Conservation (phyloP, 2,329 filamentous ascomycete species). For the Berkeleyomyces rouxiae region DNA sequence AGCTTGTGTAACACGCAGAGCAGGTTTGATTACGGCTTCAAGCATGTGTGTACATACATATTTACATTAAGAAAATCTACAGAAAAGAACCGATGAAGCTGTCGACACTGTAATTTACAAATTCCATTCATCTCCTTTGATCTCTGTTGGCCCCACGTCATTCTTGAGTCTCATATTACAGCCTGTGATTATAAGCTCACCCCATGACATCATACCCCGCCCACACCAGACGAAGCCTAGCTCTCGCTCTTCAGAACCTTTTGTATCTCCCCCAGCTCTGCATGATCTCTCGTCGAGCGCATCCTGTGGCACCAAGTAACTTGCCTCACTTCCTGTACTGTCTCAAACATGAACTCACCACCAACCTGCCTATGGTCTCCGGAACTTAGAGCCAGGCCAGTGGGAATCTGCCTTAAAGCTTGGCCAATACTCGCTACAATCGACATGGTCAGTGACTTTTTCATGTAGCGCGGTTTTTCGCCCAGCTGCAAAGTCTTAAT, state of each 20-base stretch:
- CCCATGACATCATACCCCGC: background rate
- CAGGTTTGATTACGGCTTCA: background rate
- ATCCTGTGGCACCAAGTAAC: slow-evolving; percentile 73
- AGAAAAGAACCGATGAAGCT: too few relatives aligned
- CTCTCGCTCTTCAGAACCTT: background rate
- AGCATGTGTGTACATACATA: background rate
- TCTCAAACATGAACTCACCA: slow-evolving; percentile 63
- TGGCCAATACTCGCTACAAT: slow-evolving; percentile 39
- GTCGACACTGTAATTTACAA: too few relatives aligned
- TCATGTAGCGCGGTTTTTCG: slow-evolving; percentile 45
- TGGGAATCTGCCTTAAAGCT: slow-evolving; percentile 39
- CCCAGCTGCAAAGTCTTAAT: slow-evolving; percentile 45
- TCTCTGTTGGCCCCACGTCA: too few relatives aligned
- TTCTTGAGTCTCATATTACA: too few relatives aligned
- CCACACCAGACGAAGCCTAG: too few relatives aligned
- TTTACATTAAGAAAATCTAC: too few relatives aligned
- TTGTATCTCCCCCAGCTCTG: slow-evolving; percentile 50
- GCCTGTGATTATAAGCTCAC: background rate
- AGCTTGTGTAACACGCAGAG: background rate
- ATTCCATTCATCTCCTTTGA: too few relatives aligned
- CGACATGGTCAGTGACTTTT: slow-evolving; percentile 33
- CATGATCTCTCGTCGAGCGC: slow-evolving; percentile 62
- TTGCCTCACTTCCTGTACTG: slow-evolving; percentile 34
- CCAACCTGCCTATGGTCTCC: slow-evolving; percentile 55
- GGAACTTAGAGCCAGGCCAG: slow-evolving; percentile 42